These are phyloP conservation scores for Sphagnum magellanicum DNA, from an alignment of 228 moss, liverwort and hornwort genomes.

Conservation along the genomic window DNA sequence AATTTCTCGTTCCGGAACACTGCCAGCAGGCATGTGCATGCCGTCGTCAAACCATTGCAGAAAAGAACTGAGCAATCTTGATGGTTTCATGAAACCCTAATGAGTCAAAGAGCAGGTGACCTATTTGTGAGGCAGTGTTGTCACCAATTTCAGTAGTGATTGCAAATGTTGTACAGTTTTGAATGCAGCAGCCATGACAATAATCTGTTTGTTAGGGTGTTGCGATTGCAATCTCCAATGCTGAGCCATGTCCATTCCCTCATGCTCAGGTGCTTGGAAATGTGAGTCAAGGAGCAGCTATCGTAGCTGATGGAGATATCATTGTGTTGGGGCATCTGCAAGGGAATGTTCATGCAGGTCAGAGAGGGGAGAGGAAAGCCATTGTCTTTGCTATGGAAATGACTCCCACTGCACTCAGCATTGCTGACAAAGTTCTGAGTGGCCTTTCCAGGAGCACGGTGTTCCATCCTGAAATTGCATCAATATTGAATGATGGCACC, in stretches of 20 bases:
- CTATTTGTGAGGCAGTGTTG: too few species aligned
- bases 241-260: background rate
- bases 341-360: constrained; percentile 64
- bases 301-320: constrained; percentile 42
- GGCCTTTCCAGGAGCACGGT: constrained; percentile 13
- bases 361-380: constrained; percentile 35
- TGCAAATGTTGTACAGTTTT: too few species aligned
- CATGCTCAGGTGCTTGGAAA: constrained; percentile 31
- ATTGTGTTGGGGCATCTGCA: constrained; percentile 63
- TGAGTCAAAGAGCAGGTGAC: too few species aligned
- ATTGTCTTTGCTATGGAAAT: constrained; percentile 52
- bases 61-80: too few species aligned
- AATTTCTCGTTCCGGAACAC: too few species aligned
- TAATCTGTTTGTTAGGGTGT: background rate
- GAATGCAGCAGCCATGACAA: too few species aligned
- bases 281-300: constrained; percentile 32
- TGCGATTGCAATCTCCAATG: background rate
- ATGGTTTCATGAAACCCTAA: too few species aligned
- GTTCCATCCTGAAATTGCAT: constrained; percentile 41
- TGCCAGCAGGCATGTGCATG: too few species aligned
- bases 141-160: too few species aligned
- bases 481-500: constrained; percentile 37
- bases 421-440: constrained; percentile 23
- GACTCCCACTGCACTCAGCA: constrained; percentile 41
- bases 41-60: too few species aligned